Evolutionary conservation across 2,329 filamentous ascomycete species (phyloP).

Genomic region (Dactylellina sp.): DNA sequence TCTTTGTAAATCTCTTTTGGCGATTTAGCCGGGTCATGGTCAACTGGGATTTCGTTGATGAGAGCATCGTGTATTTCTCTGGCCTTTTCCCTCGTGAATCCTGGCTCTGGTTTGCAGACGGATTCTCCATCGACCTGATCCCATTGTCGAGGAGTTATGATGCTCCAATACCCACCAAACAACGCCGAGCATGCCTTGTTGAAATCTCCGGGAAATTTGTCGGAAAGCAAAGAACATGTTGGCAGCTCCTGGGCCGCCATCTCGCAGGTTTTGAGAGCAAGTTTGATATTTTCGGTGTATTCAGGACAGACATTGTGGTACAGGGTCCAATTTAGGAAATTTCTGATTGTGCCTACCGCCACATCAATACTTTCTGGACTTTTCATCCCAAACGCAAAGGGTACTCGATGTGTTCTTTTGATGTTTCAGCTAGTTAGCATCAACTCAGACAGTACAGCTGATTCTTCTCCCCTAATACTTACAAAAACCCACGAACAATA

Average conservation of each 20-base stretch:
- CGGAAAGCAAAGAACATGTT: conserved; percentile 68
- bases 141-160: conserved; percentile 43
- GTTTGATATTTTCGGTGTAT: conserved; percentile 74
- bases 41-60: conserved; percentile 56
- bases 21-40: conserved; percentile 58
- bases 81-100: conserved; percentile 55
- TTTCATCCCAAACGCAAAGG: conserved; percentile 70
- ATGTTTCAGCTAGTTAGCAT: conserved; percentile 63
- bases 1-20: conserved; percentile 59
- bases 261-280: conserved; percentile 75
- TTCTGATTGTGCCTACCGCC: conserved; percentile 77
- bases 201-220: conserved; percentile 78
- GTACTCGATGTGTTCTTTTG: conserved; percentile 67
- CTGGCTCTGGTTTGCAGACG: conserved; percentile 60
- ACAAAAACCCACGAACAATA: conserved; percentile 83
- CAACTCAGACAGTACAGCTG: neutral
- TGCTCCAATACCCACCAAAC: conserved; percentile 68
- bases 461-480: neutral
- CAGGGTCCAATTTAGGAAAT: conserved; percentile 88
- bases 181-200: conserved; percentile 79
- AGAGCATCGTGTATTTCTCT: conserved; percentile 56
- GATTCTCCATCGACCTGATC: conserved; percentile 25
- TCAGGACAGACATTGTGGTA: conserved; percentile 89
- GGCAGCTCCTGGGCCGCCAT: conserved; percentile 76
- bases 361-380: conserved; percentile 69